These are phyloP conservation scores for Larix sibirica DNA, from an alignment of 83 land plant genomes.

Conservation along the genomic window DNA sequence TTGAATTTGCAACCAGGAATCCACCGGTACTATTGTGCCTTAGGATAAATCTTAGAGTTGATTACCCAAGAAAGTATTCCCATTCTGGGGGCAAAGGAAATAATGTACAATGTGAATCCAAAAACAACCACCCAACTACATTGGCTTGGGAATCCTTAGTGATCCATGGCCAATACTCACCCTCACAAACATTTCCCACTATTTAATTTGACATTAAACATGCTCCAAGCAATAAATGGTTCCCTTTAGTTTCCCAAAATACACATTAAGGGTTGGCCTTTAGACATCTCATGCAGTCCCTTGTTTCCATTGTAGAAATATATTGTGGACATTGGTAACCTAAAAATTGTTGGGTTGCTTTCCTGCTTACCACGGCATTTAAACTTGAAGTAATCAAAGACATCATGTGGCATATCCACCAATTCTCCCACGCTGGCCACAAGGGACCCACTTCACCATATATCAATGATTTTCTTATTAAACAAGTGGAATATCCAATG, in stretches of 20 bases:
- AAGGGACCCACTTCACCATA: too few relatives aligned
- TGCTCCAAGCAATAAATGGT: slow-evolving; percentile 57
- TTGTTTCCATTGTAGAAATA: too few relatives aligned
- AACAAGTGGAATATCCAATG: too few relatives aligned
- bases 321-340: too few relatives aligned
- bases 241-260: too few relatives aligned
- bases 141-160: slow-evolving; percentile 71
- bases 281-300: too few relatives aligned
- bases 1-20: slow-evolving; percentile 77
- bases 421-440: too few relatives aligned
- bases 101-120: slow-evolving; percentile 68
- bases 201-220: slow-evolving; percentile 23
- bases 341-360: too few relatives aligned
- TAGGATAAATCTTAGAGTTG: slow-evolving; percentile 84
- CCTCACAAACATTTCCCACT: slow-evolving; percentile 21
- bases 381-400: slow-evolving; percentile 58
- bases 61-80: slow-evolving; percentile 91
- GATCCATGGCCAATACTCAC: slow-evolving; percentile 32
- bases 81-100: slow-evolving; percentile 82
- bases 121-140: slow-evolving; percentile 67
- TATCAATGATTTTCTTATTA: too few relatives aligned
- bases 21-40: slow-evolving; percentile 81
- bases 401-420: slow-evolving; percentile 11
- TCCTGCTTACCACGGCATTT: too few relatives aligned
- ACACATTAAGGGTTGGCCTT: too few relatives aligned